phyloP scores from a whole-genome alignment of 805 yeast species.

The Wickerhamomyces chambardii region DNA sequence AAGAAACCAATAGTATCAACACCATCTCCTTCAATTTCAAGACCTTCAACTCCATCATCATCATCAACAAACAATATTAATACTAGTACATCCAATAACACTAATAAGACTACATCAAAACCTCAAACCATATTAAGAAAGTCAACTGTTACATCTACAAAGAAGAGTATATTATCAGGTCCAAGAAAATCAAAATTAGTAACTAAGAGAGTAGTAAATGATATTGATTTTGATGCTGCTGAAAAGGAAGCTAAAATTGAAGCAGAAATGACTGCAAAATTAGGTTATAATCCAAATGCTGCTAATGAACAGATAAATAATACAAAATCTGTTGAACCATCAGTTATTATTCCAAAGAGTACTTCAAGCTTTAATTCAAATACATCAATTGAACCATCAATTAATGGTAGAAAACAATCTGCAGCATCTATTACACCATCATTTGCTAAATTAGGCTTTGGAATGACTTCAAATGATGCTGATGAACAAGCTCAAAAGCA shows the following conservation, averaged over 20 bases:
- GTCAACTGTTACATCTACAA: constrained; percentile 22
- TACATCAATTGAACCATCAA: constrained; percentile 4
- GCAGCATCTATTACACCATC: constrained; percentile 49
- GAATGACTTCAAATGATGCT: constrained; percentile 68
- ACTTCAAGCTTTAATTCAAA: constrained; percentile 8
- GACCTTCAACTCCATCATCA: constrained; percentile 17
- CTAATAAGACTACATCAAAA: constrained; percentile 14
- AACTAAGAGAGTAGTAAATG: constrained; percentile 46
- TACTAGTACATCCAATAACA: too few relatives aligned
- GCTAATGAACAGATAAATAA: constrained; percentile 7
- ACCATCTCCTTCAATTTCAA: constrained; percentile 21
- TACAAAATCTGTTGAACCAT: constrained; percentile 5
- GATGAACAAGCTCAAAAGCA: constrained; percentile 31
- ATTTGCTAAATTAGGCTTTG: constrained; percentile 82
- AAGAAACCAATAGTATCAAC: constrained; percentile 49
- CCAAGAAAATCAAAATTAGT: constrained; percentile 52
- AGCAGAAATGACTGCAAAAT: constrained; percentile 47
- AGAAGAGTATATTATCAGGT: constrained; percentile 39
- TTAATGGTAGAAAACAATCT: constrained; percentile 1
- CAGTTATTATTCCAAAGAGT: constrained; percentile 9
- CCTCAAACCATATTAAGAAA: constrained; percentile 20
- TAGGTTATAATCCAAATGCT: constrained; percentile 32
- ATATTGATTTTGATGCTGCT: constrained; percentile 54
- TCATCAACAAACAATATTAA: constrained; percentile 2
- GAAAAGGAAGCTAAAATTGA: constrained; percentile 80